A percentile compares a stretch with the other conserved stretches of the same genome.
phyloP scores from a whole-genome alignment of 805 yeast species.

The Cyberlindnera subsufficiens region DNA sequence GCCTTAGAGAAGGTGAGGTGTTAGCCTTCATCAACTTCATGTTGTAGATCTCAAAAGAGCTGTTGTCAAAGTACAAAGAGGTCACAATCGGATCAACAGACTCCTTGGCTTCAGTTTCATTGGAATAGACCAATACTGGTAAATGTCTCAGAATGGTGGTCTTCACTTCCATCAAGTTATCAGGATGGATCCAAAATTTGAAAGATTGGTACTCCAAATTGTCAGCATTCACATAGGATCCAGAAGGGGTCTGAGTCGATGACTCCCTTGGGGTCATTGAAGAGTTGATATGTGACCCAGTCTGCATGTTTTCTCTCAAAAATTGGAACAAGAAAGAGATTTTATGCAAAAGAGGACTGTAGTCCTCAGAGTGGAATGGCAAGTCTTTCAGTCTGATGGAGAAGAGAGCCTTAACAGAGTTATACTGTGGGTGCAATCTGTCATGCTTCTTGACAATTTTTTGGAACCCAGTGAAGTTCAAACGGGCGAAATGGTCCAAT shows the following conservation, averaged over 20 bases:
- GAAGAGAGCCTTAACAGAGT: constrained; percentile 81
- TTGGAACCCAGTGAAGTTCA: constrained; percentile 91
- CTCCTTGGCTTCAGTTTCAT: constrained; percentile 38
- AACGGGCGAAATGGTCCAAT: constrained; percentile 81
- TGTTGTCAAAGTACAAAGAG: constrained; percentile 82
- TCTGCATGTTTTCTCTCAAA: constrained; percentile 62
- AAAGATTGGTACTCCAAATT: constrained; percentile 49
- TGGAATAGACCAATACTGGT: constrained; percentile 76
- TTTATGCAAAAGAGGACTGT: constrained; percentile 83
- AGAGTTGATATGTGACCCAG: constrained; percentile 22
- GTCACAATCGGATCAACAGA: constrained; percentile 77
- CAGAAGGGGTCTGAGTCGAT: constrained; percentile 17
- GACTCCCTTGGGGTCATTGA: constrained; percentile 18
- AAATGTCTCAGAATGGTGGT: constrained; percentile 90
- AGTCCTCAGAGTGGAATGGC: constrained; percentile 93
- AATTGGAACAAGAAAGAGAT: constrained; percentile 77
- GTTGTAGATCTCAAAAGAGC: constrained; percentile 78
- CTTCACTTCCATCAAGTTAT: constrained; percentile 93
- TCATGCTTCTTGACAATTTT: constrained; percentile 96
- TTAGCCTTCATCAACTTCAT: constrained; percentile 68
- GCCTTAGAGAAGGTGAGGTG: constrained; percentile 69
- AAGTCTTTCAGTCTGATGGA: constrained; percentile 81
- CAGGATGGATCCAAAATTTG: constrained; percentile 97
- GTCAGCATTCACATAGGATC: constrained; percentile 9
- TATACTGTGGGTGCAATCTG: constrained; percentile 74